phyloP scores from a whole-genome alignment of 805 yeast species.

The Lipomyces orientalis region DNA sequence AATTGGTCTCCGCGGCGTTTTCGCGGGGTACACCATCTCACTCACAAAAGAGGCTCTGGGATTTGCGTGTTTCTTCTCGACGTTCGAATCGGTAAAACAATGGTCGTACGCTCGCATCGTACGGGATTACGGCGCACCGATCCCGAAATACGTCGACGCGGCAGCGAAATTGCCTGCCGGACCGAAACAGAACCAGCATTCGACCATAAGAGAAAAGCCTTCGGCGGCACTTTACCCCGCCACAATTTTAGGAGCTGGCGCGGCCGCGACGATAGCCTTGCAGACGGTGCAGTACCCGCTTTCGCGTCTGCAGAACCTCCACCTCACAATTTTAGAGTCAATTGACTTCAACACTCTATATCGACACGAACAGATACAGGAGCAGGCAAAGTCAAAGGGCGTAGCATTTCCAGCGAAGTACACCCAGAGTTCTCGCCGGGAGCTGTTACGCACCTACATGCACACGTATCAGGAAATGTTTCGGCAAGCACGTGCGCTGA shows the following conservation, averaged over 20 bases:
- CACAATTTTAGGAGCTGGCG: slow-evolving; percentile 82
- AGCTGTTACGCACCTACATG: slow-evolving; percentile 54
- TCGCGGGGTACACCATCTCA: slow-evolving; percentile 86
- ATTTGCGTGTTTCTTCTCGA: slow-evolving; percentile 63
- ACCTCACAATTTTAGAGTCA: slow-evolving; percentile 78
- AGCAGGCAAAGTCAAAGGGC: slow-evolving; percentile 7
- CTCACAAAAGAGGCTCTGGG: slow-evolving; percentile 78
- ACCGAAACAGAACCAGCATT: slow-evolving; percentile 10
- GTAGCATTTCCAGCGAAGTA: neutral
- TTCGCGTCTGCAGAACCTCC: slow-evolving; percentile 76
- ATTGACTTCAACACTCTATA: slow-evolving; percentile 61
- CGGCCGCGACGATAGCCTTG: slow-evolving; percentile 78
- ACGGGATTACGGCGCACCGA: slow-evolving; percentile 26
- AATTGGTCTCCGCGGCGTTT: slow-evolving; percentile 81
- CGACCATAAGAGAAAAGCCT: slow-evolving; percentile 27
- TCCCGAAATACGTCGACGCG: slow-evolving; percentile 33
- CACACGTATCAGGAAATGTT: slow-evolving; percentile 80
- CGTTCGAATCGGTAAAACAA: slow-evolving; percentile 60
- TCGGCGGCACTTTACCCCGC: slow-evolving; percentile 57
- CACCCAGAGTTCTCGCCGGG: slow-evolving; percentile 4
- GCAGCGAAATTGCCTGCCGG: slow-evolving; percentile 4
- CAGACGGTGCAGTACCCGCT: slow-evolving; percentile 85
- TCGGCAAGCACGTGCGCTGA: slow-evolving; percentile 57
- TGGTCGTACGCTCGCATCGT: slow-evolving; percentile 41
- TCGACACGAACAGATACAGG: slow-evolving; percentile 40